Percentiles rank a stretch among this genome's conserved stretches.
These are phyloP conservation scores for Talaromyces sp. DNA, from an alignment of 2,329 filamentous ascomycete genomes.

Conservation along the genomic window DNA sequence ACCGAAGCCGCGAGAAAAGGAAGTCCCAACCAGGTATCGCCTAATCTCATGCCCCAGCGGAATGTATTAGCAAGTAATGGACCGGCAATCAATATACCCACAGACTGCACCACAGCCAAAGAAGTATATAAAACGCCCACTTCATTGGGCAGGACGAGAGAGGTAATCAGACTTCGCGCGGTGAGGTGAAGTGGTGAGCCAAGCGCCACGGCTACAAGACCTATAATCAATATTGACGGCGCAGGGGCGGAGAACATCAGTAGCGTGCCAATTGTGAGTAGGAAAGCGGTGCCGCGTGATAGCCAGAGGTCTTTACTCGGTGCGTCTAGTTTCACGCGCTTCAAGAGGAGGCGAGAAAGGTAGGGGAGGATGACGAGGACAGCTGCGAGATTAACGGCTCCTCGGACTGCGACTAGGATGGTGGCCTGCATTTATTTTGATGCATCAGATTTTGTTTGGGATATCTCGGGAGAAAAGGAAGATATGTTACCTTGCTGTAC, in stretches of 20 bases:
- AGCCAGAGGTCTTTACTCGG: conserved; percentile 12
- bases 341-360: background rate
- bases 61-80: conserved; percentile 10
- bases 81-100: conserved; percentile 1
- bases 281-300: conserved; percentile 3
- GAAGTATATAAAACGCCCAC: conserved; percentile 8
- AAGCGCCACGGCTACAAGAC: conserved; percentile 2
- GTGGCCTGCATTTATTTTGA: conserved; percentile 7
- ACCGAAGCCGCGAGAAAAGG: background rate
- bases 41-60: conserved; percentile 7
- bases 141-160: conserved; percentile 3
- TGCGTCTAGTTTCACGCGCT: background rate
- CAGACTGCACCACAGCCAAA: background rate
- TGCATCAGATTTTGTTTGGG: background rate
- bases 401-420: conserved; percentile 2
- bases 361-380: conserved; percentile 11
- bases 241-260: background rate
- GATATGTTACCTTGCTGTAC: background rate
- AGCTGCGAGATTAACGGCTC: conserved; percentile 6
- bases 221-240: conserved; percentile 1
- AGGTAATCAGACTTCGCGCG: conserved; percentile 3
- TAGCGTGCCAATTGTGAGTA: conserved; percentile 3
- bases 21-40: conserved; percentile 9
- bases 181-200: conserved; percentile 5
- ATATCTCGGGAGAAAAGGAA: background rate